A percentile compares a stretch with the other conserved stretches of the same genome.
These are phyloP conservation scores for Heritiera fomes DNA, from an alignment of 345 rosid species.

Conservation along the genomic window DNA sequence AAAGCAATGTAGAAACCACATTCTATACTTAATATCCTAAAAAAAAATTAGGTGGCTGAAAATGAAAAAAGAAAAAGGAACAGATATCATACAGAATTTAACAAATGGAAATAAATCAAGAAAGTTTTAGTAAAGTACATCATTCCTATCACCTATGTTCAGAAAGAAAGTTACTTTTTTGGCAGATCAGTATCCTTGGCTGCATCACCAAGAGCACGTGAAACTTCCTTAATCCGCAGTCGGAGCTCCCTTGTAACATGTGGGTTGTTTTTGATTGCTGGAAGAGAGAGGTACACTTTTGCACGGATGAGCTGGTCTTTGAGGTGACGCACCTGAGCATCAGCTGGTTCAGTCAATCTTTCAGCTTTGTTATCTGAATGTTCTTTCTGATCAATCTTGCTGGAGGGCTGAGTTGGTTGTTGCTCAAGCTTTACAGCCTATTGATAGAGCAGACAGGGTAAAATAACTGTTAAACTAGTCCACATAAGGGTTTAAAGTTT, in stretches of 20 bases:
- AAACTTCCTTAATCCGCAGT: conserved; percentile 75
- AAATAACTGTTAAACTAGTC: not conserved
- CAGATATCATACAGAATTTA: not conserved
- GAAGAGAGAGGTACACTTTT: conserved; percentile 85
- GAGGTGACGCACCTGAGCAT: conserved; percentile 71
- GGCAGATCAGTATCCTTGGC: conserved; percentile 81
- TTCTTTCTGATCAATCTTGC: conserved; percentile 35
- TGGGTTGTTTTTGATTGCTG: conserved; percentile 63
- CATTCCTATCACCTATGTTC: not conserved
- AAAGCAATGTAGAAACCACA: not conserved
- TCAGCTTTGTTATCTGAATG: conserved; percentile 31
- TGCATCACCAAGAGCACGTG: conserved; percentile 70
- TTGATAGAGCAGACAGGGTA: conserved; percentile 11
- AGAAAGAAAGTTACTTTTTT: conserved; percentile 51
- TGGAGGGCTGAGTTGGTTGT: conserved; percentile 35
- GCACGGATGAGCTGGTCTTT: conserved; percentile 95
- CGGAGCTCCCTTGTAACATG: conserved; percentile 84
- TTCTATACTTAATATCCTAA: not conserved
- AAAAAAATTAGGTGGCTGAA: not conserved
- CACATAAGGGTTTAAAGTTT: conserved; percentile 7
- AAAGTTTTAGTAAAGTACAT: conserved; percentile 2
- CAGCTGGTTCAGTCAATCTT: conserved; percentile 45
- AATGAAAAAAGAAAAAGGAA: not conserved
- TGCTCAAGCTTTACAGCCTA: conserved; percentile 39
- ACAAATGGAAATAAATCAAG: not conserved